Percentiles rank a stretch among this genome's conserved stretches.
Conservation (phyloP, 176 grass and related monocot genomes). For the Zea mays region DNA sequence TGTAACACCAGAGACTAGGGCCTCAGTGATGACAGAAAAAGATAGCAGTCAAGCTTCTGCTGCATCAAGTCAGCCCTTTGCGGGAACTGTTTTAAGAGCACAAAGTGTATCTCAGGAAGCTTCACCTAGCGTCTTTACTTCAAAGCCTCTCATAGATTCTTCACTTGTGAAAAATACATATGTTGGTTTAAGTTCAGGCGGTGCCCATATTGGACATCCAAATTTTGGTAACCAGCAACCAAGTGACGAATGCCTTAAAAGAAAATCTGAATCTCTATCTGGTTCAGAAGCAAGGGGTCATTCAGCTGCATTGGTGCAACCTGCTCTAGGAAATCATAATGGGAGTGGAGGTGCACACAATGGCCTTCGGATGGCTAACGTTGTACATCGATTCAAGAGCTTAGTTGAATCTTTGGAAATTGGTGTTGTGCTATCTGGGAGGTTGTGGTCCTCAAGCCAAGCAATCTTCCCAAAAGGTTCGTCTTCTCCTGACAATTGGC, state of each 20-base stretch:
- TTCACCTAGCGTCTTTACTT: too few relatives aligned
- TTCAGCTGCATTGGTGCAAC: slow-evolving; percentile 19
- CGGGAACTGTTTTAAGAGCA: too few relatives aligned
- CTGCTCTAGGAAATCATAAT: slow-evolving; percentile 44
- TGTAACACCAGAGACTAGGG: slow-evolving; percentile 42
- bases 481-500: slow-evolving; percentile 27
- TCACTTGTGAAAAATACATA: too few relatives aligned
- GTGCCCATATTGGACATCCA: too few relatives aligned
- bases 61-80: too few relatives aligned
- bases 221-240: too few relatives aligned
- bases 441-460: slow-evolving; percentile 69
- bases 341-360: slow-evolving; percentile 53
- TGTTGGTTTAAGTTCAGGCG: too few relatives aligned
- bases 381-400: slow-evolving; percentile 71
- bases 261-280: slow-evolving; percentile 27
- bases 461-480: slow-evolving; percentile 90
- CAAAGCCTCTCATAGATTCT: too few relatives aligned
- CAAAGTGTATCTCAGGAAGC: too few relatives aligned
- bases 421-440: slow-evolving; percentile 72
- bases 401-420: slow-evolving; percentile 80
- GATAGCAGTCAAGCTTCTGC: slow-evolving; percentile 27
- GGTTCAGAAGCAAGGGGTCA: slow-evolving; percentile 33
- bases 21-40: slow-evolving; percentile 40
- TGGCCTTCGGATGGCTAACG: slow-evolving; percentile 80
- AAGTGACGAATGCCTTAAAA: too few relatives aligned